Evolutionary conservation across 345 rosid species (phyloP).

Genomic region (Hevea brasiliensis): DNA sequence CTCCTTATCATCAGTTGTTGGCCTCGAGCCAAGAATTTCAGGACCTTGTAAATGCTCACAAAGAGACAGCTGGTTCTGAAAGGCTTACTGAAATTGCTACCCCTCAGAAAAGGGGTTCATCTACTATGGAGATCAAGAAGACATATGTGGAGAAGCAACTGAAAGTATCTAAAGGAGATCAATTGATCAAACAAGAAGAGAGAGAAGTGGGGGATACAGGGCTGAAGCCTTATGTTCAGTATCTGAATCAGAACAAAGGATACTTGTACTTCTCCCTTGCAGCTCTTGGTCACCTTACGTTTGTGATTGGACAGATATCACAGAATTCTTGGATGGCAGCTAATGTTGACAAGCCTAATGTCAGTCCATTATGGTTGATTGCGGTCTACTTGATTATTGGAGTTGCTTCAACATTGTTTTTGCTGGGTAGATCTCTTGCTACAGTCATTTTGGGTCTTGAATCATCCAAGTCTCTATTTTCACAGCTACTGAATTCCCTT

Average conservation of each 20-base stretch:
- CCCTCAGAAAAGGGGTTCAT: conserved; percentile 30
- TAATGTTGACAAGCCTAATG: conserved; percentile 59
- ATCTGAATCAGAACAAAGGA: conserved; percentile 73
- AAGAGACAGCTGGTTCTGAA: conserved; percentile 87
- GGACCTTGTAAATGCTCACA: conserved; percentile 88
- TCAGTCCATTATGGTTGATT: conserved; percentile 54
- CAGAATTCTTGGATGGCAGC: conserved; percentile 86
- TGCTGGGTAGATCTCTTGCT: conserved; percentile 55
- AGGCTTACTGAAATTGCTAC: conserved; percentile 48
- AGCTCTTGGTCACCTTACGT: conserved; percentile 41
- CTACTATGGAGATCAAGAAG: conserved; percentile 57
- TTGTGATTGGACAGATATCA: conserved; percentile 55
- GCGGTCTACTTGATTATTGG: conserved; percentile 65
- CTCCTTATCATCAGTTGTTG: conserved; percentile 69
- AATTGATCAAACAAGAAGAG: conserved; percentile 80
- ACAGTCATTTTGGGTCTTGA: conserved; percentile 52
- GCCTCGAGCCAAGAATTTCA: conserved; percentile 65
- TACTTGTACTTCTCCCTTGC: conserved; percentile 62
- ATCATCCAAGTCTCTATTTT: conserved; percentile 68
- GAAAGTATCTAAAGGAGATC: conserved; percentile 52
- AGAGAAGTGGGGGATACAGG: conserved; percentile 82
- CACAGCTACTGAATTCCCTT: conserved; percentile 65
- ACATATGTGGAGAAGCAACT: conserved; percentile 42
- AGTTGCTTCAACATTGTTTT: conserved; percentile 39
- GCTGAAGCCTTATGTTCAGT: conserved; percentile 66